A percentile compares a stretch with the other conserved stretches of the same genome.
Conservation (phyloP, 805 yeast species). For the Candida morakotiae region DNA sequence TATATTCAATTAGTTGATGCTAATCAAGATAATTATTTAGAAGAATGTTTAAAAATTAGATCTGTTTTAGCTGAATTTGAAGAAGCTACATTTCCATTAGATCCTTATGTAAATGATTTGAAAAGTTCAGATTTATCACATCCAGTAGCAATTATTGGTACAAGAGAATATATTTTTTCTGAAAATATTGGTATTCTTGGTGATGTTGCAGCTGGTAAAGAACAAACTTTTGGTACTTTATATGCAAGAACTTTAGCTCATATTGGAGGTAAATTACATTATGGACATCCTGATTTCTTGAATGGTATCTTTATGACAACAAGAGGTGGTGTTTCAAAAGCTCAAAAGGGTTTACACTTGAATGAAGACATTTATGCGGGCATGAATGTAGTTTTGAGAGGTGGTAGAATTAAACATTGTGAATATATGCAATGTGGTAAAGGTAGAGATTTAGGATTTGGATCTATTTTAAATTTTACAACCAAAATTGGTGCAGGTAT, state of each 20-base stretch:
- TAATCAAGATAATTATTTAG: constrained; percentile 80
- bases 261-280: constrained; percentile 82
- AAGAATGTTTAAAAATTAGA: constrained; percentile 80
- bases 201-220: constrained; percentile 89
- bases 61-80: constrained; percentile 81
- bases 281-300: constrained; percentile 86
- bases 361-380: constrained; percentile 90
- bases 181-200: constrained; percentile 83
- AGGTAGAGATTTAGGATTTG: constrained; percentile 86
- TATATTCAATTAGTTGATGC: constrained; percentile 83
- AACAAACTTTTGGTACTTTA: constrained; percentile 83
- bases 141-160: constrained; percentile 84
- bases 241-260: constrained; percentile 81
- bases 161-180: constrained; percentile 82
- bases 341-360: constrained; percentile 80
- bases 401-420: constrained; percentile 85
- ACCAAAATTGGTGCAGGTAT: constrained; percentile 90
- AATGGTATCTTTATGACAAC: constrained; percentile 75
- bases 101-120: constrained; percentile 19
- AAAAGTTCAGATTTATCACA: constrained; percentile 13
- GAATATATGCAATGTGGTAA: constrained; percentile 89
- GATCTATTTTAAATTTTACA: constrained; percentile 79
- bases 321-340: constrained; percentile 85
- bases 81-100: constrained; percentile 52
- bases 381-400: constrained; percentile 77